Base-by-base conservation (phyloP, 192 early-diverging fungal genomes). In the Coemansia aciculifera region DNA sequence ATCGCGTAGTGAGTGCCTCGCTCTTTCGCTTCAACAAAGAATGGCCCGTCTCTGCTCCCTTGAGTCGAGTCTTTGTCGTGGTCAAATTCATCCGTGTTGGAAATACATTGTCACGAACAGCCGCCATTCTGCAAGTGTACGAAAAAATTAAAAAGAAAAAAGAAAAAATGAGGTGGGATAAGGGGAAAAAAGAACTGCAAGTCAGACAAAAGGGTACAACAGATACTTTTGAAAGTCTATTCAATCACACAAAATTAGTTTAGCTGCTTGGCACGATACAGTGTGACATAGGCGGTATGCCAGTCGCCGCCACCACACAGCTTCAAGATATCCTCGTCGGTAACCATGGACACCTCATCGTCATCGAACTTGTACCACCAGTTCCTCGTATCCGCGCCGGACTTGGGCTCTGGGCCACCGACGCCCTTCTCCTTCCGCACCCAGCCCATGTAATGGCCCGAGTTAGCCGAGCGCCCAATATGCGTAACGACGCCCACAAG, bases 81-180 rank as follows among this genome's bases (percentile, higher is more conserved):
- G 96, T 98, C 63, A 97, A 81, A 21, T 96, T 95, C 97, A 98
- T 98, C 59, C 96, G 92, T 39, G 96, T 98, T 24, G 96, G 96
- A 80, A 98, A 98, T 64, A 98, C 90, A 81, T 87, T 92, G 69
- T 96, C 84, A 57, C 93, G 87, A 59, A 84, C 76, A 10, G 85
- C 89, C 36, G 91, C 89, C 91, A 92, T 92, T 61, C 59, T 82
- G 31, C 12, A 42, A 46, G 48, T 42, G 36, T 31, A 38, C 19
- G 15, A 17, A 60, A 60, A 39, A 37, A 34, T 37, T 34, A 39
- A 42, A 42, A 49, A 40, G 7, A 7, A 51, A 27, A 27, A 27
- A 27, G 21, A 21, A 21, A 21, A 21, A 27, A 27, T 27, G 27
- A 27, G 27, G 27, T 27, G 27, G 27, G 27, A 27, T 27, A 27